Evolutionary conservation across 371 early-diverging fungal species (phyloP), one percentile per base, ranked within the genome.

Genomic region (Mortierella sp.): DNA sequence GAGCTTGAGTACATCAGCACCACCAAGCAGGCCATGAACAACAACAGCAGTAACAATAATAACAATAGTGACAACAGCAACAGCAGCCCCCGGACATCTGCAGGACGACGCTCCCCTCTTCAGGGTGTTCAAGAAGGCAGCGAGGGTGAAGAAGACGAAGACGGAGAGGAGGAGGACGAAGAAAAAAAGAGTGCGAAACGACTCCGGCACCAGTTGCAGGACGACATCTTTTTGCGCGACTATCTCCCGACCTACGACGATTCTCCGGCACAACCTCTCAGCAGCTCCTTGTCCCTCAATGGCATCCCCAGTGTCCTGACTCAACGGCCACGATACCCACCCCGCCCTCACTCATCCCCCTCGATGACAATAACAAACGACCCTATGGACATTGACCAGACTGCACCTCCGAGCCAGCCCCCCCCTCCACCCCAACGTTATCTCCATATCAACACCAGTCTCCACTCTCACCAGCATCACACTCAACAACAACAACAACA

Each of bases 1-100:
- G 68, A 66, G 26, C 34, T 52, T 43, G 71, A 71, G 10, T 71
- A 66, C 45, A 47, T 45, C 13, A 70, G 55, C 22, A 55, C 76
- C 24, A 48, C 26, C n/a, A 9, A 19, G 22, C 61, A 34, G 37
- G 10, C 10, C 50, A 8, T 61, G 61, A 61, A 37, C 22, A 61
- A 9, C 39, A 61, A 6, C 19, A 9, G 7, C n/a, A 52, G 6
- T 2, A 6, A 3, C 61, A 22, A 31, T 39, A 37, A 61, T 39
- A 31, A 8, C 34, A 55, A 29, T 24, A 53, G 14, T 16, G 14
- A 22, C 11, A 9, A 14, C 34, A 19, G 34, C 2, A 61, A 7
- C 34, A 29, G 16, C 58, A 31, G 37, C 31, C 39, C 50, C n/a
- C 7, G 3, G 22, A 22, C 50, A 2, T 14, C 50, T n/a, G n/a